Percentiles rank a stretch among this genome's conserved stretches.
phyloP scores from a whole-genome alignment of 345 rosid genomes.

The Cardamine occulta region DNA sequence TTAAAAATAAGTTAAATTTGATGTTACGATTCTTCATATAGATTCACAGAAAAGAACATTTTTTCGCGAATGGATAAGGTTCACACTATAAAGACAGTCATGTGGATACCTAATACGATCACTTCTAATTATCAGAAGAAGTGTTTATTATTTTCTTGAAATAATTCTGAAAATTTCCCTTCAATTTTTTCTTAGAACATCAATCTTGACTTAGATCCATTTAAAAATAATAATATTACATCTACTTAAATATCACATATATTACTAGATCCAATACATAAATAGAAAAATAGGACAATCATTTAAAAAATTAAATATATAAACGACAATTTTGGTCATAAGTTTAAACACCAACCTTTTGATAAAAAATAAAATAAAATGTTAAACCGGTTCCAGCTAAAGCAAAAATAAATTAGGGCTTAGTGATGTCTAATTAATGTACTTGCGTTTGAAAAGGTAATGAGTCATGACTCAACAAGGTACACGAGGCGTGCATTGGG shows the following conservation, averaged over 20 bases:
- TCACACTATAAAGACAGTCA: not conserved
- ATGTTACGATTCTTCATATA: not conserved
- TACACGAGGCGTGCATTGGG: slow-evolving; percentile 38
- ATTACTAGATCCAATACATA: not conserved
- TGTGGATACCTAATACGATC: not conserved
- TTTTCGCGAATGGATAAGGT: not conserved
- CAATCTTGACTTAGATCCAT: not conserved
- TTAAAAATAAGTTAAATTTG: not conserved
- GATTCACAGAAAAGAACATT: not conserved
- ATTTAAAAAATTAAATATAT: not conserved
- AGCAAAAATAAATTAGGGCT: slow-evolving; percentile 19
- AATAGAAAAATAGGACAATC: not conserved
- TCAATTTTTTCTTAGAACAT: not conserved
- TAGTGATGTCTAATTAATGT: slow-evolving; percentile 35
- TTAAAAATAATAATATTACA: not conserved
- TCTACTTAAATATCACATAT: not conserved
- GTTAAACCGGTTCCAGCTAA: not conserved
- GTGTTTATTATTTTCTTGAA: not conserved
- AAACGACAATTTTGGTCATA: not conserved
- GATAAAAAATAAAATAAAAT: not conserved
- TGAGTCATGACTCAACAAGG: slow-evolving; percentile 25
- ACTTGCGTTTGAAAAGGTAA: slow-evolving; percentile 25
- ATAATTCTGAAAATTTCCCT: not conserved
- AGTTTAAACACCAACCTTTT: not conserved
- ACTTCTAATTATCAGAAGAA: not conserved